A percentile compares a stretch with the other conserved stretches of the same genome.
Evolutionary conservation across 176 grass and related monocot species (phyloP).

Genomic region (Juncus effusus): DNA sequence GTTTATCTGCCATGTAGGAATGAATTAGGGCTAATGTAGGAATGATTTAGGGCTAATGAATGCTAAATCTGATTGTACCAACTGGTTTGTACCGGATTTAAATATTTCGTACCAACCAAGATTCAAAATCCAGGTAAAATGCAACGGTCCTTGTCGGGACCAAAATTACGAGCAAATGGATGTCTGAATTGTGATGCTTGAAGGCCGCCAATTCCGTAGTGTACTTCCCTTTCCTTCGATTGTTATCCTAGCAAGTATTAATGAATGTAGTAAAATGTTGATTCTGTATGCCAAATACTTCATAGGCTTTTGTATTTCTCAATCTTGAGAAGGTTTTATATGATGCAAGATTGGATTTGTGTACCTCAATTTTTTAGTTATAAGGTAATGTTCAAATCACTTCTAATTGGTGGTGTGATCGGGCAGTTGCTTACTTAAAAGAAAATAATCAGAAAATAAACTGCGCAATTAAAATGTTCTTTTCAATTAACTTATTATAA

Average conservation of each 20-base stretch:
- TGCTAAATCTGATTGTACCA: too few relatives aligned
- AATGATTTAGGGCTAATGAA: too few relatives aligned
- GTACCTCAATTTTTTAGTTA: neutral
- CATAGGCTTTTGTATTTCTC: neutral
- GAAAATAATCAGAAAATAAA: too few relatives aligned
- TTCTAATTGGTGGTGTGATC: too few relatives aligned
- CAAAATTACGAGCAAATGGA: conserved; percentile 5
- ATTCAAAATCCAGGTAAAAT: neutral
- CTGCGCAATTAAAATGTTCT: too few relatives aligned
- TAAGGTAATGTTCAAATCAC: too few relatives aligned
- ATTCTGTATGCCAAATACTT: neutral
- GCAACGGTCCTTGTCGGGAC: neutral
- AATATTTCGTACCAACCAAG: too few relatives aligned
- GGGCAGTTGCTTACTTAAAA: too few relatives aligned
- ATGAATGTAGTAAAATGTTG: neutral
- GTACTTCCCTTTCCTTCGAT: conserved; percentile 9
- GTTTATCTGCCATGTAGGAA: too few relatives aligned
- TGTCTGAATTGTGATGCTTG: conserved; percentile 1
- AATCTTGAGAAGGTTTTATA: neutral
- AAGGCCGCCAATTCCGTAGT: conserved; percentile 7
- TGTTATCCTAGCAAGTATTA: neutral
- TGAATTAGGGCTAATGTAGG: too few relatives aligned
- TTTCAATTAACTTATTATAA: too few relatives aligned
- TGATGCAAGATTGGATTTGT: neutral
- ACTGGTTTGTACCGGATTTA: too few relatives aligned